Evolutionary conservation across 306 rosid species (phyloP).

Genomic region (Neltuma alba): DNA sequence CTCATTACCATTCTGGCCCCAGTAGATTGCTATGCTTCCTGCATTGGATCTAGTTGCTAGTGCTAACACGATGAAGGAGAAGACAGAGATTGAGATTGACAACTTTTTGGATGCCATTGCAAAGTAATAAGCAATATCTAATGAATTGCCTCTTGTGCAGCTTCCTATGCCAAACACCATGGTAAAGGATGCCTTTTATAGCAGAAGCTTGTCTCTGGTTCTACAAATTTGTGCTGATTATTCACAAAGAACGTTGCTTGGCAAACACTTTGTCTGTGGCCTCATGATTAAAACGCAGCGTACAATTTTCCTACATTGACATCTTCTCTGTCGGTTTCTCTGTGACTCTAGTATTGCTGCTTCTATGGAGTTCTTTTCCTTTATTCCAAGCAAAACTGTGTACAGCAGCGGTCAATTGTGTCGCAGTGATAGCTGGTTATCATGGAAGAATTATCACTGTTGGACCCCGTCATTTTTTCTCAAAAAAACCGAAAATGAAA

Average conservation of each 20-base stretch:
- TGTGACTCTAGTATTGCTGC: not conserved
- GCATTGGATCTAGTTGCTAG: conserved; percentile 25
- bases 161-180: conserved; percentile 8
- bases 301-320: not conserved
- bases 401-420: not conserved
- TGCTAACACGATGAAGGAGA: conserved; percentile 30
- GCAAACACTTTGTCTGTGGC: conserved; percentile 22
- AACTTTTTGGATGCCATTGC: conserved; percentile 27
- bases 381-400: not conserved
- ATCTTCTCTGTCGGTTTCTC: conserved; percentile 13
- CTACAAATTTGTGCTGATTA: not conserved
- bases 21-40: conserved; percentile 44
- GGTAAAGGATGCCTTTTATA: conserved; percentile 34
- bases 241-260: conserved; percentile 26
- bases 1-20: conserved; percentile 51
- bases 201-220: not conserved
- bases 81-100: conserved; percentile 21
- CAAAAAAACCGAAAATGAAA: too few relatives aligned
- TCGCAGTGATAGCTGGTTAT: not conserved
- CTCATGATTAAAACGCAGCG: conserved; percentile 7
- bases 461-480: too few relatives aligned
- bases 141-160: conserved; percentile 16
- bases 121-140: not conserved
- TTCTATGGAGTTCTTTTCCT: not conserved
- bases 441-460: not conserved